A percentile compares a stretch with the other conserved stretches of the same genome.
Conservation (phyloP, 176 grass and related monocot genomes). For the Carex myosuroides region DNA sequence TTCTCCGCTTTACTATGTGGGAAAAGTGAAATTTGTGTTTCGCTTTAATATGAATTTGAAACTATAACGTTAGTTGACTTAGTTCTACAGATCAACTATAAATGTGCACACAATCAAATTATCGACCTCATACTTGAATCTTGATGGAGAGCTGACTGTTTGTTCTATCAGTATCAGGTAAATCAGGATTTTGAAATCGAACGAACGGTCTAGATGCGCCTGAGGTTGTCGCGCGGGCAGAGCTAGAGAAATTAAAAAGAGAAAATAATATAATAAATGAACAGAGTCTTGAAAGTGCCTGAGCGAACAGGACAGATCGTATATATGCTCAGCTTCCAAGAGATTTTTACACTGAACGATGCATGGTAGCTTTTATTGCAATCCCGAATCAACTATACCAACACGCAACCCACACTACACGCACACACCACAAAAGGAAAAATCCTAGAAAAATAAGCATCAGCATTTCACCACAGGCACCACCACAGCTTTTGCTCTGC, state of each 20-base stretch:
- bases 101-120: too few relatives aligned
- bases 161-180: too few relatives aligned
- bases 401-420: constrained; percentile 9
- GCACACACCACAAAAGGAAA: background rate
- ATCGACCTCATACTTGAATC: too few relatives aligned
- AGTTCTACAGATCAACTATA: too few relatives aligned
- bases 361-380: background rate
- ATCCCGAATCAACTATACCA: background rate
- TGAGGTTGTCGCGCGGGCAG: background rate
- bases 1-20: too few relatives aligned
- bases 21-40: too few relatives aligned
- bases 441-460: background rate
- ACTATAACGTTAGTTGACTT: too few relatives aligned
- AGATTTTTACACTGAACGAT: constrained; percentile 16
- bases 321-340: constrained; percentile 13
- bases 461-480: background rate
- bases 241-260: background rate
- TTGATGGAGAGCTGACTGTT: too few relatives aligned
- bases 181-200: too few relatives aligned
- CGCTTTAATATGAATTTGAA: too few relatives aligned
- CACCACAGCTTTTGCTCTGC: background rate
- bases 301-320: background rate
- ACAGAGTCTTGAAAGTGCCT: constrained; percentile 5
- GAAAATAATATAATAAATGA: background rate
- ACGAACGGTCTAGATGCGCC: background rate